A percentile compares a stretch with the other conserved stretches of the same genome.
Conservation (phyloP, 139 green algal genomes). For the Chlamydomonas urium region DNA sequence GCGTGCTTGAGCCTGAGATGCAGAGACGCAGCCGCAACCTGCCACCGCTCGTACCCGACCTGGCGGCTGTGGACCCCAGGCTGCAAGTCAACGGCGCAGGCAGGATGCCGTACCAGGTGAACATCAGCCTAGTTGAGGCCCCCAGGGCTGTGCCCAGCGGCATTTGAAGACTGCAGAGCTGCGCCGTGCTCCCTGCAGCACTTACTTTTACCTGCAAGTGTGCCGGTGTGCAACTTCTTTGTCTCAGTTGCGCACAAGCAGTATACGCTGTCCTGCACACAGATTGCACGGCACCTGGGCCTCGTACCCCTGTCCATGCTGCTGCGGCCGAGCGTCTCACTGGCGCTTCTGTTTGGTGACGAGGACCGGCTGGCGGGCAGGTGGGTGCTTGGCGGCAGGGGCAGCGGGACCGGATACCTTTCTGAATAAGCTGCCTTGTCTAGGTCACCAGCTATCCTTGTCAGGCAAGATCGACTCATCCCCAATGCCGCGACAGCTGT, state of each 20-base stretch:
- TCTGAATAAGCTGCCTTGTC: background rate
- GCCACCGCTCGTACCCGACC: background rate
- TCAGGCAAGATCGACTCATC: background rate
- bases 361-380: slow-evolving; percentile 16
- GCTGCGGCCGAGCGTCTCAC: slow-evolving; percentile 23
- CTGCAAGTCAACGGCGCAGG: slow-evolving; percentile 22
- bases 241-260: too few species aligned
- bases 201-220: too few species aligned
- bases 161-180: background rate
- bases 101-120: slow-evolving; percentile 29
- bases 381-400: background rate
- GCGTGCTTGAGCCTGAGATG: slow-evolving; percentile 26
- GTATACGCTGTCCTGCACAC: background rate
- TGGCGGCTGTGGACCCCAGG: slow-evolving; percentile 18
- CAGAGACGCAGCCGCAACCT: background rate
- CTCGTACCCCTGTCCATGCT: slow-evolving; percentile 29
- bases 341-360: slow-evolving; percentile 20
- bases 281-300: slow-evolving; percentile 24
- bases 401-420: too few species aligned
- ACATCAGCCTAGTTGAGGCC: background rate
- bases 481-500: too few species aligned
- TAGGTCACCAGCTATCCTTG: background rate
- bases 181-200: background rate
- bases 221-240: too few species aligned
- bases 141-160: background rate